These are phyloP conservation scores for Infundibulicybe gibba DNA, from an alignment of 768 basidiomycete species.

Conservation along the genomic window DNA sequence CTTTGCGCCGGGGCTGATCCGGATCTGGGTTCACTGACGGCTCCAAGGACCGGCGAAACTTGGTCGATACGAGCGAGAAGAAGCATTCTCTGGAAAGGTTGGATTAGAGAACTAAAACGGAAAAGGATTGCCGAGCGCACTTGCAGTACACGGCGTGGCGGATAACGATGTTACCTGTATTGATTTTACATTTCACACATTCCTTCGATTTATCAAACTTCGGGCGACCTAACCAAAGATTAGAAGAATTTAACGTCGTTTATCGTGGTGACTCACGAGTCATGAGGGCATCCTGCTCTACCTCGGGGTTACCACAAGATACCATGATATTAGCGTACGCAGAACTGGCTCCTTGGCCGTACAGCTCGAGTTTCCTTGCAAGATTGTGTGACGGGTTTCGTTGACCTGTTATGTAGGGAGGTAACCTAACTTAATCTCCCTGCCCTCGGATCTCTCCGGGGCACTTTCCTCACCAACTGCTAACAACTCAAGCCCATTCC, in stretches of 20 bases:
- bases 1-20: constrained; percentile 52
- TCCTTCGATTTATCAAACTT: constrained; percentile 64
- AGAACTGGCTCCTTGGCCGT: no score
- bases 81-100: constrained; percentile 55
- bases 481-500: no score
- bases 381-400: no score
- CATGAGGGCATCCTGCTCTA: constrained; percentile 63
- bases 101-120: neutral
- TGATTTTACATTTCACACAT: constrained; percentile 75
- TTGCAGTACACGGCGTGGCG: constrained; percentile 85
- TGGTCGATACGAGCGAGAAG: constrained; percentile 52
- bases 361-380: no score
- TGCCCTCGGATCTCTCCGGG: no score
- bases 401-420: no score
- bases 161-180: constrained; percentile 64
- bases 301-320: constrained; percentile 64
- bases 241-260: neutral
- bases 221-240: constrained; percentile 42
- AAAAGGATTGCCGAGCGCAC: constrained; percentile 31
- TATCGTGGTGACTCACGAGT: constrained; percentile 41
- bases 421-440: no score
- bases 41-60: constrained; percentile 65
- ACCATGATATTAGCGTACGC: constrained; percentile 3
- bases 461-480: no score
- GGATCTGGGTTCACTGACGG: constrained; percentile 57